Evolutionary conservation across 768 basidiomycete genomes (phyloP).

Genomic region (Phanerochaete sordida): DNA sequence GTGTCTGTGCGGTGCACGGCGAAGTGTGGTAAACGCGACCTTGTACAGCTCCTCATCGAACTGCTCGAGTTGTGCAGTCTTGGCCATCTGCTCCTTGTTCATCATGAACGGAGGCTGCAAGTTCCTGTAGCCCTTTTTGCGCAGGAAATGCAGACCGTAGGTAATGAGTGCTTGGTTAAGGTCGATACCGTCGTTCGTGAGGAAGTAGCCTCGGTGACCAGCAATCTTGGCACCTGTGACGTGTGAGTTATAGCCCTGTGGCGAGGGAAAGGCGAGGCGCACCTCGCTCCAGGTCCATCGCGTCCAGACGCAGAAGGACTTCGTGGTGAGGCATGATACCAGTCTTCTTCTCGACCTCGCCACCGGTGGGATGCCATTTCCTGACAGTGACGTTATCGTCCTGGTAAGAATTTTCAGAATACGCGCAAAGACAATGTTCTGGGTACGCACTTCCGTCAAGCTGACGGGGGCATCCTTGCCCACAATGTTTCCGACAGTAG

Average conservation of each 20-base stretch:
- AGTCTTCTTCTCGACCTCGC: constrained; percentile 64
- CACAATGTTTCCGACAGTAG: constrained; percentile 89
- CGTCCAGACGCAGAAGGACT: constrained; percentile 88
- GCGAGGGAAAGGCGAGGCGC: constrained; percentile 15
- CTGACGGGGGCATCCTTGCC: constrained; percentile 84
- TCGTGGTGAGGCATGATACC: constrained; percentile 97
- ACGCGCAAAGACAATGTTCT: not conserved
- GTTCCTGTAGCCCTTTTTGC: constrained; percentile 82
- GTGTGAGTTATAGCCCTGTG: not conserved
- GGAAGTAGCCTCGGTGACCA: constrained; percentile 96
- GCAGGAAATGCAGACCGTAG: constrained; percentile 92
- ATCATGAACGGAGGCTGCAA: constrained; percentile 98
- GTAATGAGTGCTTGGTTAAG: constrained; percentile 94
- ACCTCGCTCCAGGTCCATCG: constrained; percentile 97
- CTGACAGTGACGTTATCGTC: constrained; percentile 85
- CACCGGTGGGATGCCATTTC: constrained; percentile 85
- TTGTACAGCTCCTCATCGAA: constrained; percentile 99
- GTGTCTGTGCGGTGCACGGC: not conserved
- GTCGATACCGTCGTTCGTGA: constrained; percentile 93
- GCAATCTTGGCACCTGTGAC: constrained; percentile 79
- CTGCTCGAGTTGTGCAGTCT: constrained; percentile 96
- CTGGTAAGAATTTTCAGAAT: constrained; percentile 35
- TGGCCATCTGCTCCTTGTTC: constrained; percentile 96
- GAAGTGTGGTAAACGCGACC: constrained; percentile 31
- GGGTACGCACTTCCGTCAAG: constrained; percentile 72